Percentiles rank a stretch among this genome's conserved stretches.
Conservation (phyloP, 164 flowering plant genomes). For the Aristolochia fimbriata region DNA sequence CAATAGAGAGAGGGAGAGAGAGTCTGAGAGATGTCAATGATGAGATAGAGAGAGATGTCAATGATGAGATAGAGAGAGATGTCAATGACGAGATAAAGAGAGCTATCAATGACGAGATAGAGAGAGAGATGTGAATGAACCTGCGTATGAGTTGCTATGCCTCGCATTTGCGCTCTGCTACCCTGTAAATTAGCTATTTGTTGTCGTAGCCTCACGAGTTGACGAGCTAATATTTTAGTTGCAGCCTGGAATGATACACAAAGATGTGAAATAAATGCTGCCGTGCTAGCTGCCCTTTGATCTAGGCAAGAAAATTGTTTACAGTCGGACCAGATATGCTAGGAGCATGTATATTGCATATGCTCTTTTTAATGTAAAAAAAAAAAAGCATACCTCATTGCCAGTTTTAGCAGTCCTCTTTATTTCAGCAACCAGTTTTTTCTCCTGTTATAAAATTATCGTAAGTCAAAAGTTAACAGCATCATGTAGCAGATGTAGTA, state of each 20-base stretch:
- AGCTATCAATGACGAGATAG: no score
- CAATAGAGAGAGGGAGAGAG: no score
- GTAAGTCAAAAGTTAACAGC: neutral
- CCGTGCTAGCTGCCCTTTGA: no score
- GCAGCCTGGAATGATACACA: constrained; percentile 45
- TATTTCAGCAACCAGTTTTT: constrained; percentile 85
- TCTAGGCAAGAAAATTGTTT: no score
- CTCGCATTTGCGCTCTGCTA: constrained; percentile 93
- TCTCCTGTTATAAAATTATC: constrained; percentile 50
- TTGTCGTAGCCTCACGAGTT: constrained; percentile 79
- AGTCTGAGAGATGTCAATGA: no score
- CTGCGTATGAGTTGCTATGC: constrained; percentile 90
- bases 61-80: no score
- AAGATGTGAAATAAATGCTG: neutral
- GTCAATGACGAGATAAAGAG: no score
- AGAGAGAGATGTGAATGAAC: constrained; percentile 18
- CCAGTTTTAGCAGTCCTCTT: constrained; percentile 93
- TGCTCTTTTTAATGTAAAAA: neutral
- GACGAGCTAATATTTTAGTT: constrained; percentile 82
- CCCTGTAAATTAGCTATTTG: constrained; percentile 84
- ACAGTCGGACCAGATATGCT: no score
- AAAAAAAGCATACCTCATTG: constrained; percentile 51
- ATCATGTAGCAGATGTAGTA: constrained; percentile 1
- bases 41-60: no score
- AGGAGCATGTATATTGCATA: neutral